A percentile compares a stretch with the other conserved stretches of the same genome.
These are phyloP conservation scores for Eucalyptus erythrocorys DNA, from an alignment of 345 rosid species.

Conservation along the genomic window DNA sequence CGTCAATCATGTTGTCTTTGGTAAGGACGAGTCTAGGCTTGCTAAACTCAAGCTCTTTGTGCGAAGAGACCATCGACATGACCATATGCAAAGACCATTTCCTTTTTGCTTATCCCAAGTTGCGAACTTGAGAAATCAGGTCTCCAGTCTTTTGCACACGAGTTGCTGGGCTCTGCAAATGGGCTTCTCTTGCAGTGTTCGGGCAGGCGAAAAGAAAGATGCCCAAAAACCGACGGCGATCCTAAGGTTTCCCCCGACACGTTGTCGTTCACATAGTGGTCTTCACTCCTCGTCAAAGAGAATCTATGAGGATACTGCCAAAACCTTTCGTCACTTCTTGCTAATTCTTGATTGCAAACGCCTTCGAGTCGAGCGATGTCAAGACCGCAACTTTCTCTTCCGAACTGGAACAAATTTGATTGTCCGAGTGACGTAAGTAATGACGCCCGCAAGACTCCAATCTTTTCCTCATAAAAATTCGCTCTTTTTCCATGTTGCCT, in stretches of 20 bases:
- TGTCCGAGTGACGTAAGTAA: background rate
- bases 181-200: background rate
- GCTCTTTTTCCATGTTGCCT: background rate
- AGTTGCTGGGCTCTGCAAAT: background rate
- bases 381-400: background rate
- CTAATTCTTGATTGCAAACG: background rate
- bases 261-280: background rate
- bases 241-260: background rate
- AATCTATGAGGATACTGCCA: background rate
- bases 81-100: background rate
- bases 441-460: background rate
- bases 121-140: background rate
- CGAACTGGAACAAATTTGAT: background rate
- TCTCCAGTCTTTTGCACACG: background rate
- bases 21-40: background rate
- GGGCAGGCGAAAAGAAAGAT: background rate
- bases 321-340: background rate
- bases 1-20: fast-evolving
- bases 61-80: background rate
- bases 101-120: background rate
- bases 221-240: background rate
- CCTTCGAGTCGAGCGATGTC: background rate
- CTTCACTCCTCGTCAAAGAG: background rate
- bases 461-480: background rate
- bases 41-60: background rate